phyloP scores from a whole-genome alignment of 2,329 filamentous ascomycete species.

The Elsinoe necatrix region DNA sequence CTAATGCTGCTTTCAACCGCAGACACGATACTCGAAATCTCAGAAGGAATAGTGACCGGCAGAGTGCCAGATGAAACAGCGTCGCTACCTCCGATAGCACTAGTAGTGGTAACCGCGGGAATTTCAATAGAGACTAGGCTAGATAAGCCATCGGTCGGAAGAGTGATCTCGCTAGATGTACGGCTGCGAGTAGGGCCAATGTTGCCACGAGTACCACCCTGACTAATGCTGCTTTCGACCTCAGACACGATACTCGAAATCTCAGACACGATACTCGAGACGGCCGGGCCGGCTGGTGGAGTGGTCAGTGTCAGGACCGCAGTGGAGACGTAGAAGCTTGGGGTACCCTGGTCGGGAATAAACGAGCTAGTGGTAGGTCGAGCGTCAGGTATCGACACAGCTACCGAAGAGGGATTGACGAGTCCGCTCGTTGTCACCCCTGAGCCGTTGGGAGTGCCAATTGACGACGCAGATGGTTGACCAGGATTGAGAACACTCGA shows the following conservation, averaged over 20 bases:
- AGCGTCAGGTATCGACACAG: background rate
- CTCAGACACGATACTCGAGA: background rate
- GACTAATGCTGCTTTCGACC: constrained; percentile 10
- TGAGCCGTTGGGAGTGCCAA: background rate
- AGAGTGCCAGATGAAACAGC: background rate
- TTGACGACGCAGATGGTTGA: background rate
- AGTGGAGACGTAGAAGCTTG: constrained; percentile 4
- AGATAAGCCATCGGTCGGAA: background rate
- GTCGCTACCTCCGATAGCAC: background rate
- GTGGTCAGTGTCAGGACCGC: background rate
- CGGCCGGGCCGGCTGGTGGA: background rate
- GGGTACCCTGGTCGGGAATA: background rate
- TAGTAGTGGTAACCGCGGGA: background rate
- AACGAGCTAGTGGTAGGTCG: background rate
- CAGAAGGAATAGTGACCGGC: background rate
- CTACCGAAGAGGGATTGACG: background rate
- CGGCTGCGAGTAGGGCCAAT: background rate
- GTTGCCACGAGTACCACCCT: constrained; percentile 1
- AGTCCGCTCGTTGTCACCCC: background rate
- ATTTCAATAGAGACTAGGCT: background rate
- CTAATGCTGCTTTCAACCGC: constrained; percentile 10
- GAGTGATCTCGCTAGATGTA: background rate
- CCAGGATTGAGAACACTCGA: background rate
- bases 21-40: too few relatives aligned
- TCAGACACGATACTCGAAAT: too few relatives aligned